Conservation (phyloP, 495 filamentous ascomycete genomes). For the Xylaria venustula region DNA sequence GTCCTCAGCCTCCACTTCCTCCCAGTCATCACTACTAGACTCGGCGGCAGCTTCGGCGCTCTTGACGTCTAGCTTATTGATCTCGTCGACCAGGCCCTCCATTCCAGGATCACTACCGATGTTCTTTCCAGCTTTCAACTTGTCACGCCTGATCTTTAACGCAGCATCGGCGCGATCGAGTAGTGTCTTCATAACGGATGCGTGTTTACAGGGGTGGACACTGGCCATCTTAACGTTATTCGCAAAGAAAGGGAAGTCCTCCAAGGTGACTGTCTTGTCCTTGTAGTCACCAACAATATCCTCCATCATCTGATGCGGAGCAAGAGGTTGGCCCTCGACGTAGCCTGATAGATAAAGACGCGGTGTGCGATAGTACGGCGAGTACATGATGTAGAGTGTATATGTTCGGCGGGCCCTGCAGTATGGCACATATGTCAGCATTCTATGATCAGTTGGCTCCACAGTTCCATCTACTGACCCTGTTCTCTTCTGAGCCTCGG, state of each 20-base stretch:
- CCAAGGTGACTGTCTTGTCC: conserved; percentile 97
- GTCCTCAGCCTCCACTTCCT: conserved; percentile 66
- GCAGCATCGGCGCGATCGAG: conserved; percentile 93
- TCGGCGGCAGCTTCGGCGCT: conserved; percentile 34
- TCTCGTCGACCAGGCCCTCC: conserved; percentile 59
- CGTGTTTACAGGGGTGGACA: conserved; percentile 91
- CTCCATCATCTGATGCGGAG: conserved; percentile 94
- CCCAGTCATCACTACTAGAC: conserved; percentile 75
- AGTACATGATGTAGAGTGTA: conserved; percentile 96
- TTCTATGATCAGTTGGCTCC: not conserved
- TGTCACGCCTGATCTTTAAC: conserved; percentile 82
- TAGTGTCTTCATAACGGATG: conserved; percentile 95
- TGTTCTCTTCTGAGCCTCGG: conserved; percentile 56
- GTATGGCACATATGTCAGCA: conserved; percentile 7
- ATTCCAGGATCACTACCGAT: conserved; percentile 50
- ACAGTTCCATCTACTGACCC: conserved; percentile 55
- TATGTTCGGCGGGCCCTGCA: conserved; percentile 82
- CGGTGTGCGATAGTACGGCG: conserved; percentile 93
- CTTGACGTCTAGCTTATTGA: conserved; percentile 51
- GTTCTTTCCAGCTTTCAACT: conserved; percentile 57
- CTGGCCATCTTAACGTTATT: conserved; percentile 88
- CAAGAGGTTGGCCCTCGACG: conserved; percentile 77
- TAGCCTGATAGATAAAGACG: conserved; percentile 95
- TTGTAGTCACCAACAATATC: conserved; percentile 99
- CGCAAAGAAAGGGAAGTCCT: conserved; percentile 93